phyloP scores from a whole-genome alignment of 169 alveolate species.

The Eimeria praecox region DNA sequence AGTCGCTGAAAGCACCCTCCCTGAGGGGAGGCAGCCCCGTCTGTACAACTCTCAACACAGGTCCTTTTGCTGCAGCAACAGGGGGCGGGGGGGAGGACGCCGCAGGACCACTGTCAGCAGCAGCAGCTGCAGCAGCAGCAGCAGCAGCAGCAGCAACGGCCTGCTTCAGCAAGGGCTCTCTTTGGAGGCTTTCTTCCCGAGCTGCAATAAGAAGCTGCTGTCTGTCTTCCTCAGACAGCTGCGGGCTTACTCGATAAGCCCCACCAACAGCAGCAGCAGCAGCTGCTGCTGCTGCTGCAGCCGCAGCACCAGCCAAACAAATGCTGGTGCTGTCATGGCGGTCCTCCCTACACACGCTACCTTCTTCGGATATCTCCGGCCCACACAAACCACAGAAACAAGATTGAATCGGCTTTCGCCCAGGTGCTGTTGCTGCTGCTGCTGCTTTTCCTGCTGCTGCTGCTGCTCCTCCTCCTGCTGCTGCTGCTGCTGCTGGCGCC shows the following conservation, averaged over 20 bases:
- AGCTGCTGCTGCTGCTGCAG: not conserved
- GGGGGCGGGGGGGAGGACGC: no score
- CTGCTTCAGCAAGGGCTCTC: slow-evolving; percentile 52
- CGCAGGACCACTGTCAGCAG: no score
- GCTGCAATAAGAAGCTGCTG: slow-evolving; percentile 38
- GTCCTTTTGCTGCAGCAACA: slow-evolving; percentile 6
- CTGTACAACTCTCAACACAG: slow-evolving; percentile 31
- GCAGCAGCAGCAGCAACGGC: not conserved
- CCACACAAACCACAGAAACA: slow-evolving; percentile 51
- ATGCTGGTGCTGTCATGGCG: not conserved
- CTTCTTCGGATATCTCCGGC: slow-evolving; percentile 17
- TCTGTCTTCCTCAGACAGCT: slow-evolving; percentile 25
- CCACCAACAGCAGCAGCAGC: slow-evolving; percentile 13
- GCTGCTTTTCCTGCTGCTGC: not conserved
- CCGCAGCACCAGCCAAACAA: slow-evolving; percentile 1
- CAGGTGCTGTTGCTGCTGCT: not conserved
- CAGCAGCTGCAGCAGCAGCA: slow-evolving; percentile 23
- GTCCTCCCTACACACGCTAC: slow-evolving; percentile 38
- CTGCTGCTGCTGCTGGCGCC: slow-evolving; percentile 4
- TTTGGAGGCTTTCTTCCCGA: not conserved
- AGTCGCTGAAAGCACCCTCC: not conserved
- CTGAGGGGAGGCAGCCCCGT: slow-evolving; percentile 23
- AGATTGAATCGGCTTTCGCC: not conserved
- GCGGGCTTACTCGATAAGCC: not conserved
- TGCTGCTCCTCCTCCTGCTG: not conserved